Conservation (phyloP, 2,329 filamentous ascomycete species). For the Paramyrothecium sp. region DNA sequence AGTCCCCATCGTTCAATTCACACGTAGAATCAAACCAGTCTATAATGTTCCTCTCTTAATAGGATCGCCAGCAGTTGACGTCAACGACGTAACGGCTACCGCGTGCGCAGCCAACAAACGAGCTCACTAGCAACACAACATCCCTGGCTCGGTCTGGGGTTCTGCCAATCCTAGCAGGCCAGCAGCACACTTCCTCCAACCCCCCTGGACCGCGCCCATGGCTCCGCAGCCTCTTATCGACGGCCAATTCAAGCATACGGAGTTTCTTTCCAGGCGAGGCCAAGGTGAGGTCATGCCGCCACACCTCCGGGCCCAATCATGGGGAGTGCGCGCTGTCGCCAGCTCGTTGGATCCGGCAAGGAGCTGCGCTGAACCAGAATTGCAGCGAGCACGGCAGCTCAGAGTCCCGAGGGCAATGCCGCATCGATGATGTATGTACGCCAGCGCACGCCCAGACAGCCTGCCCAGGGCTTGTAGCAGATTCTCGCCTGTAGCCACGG, state of each 20-base stretch:
- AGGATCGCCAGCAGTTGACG: background rate
- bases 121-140: background rate
- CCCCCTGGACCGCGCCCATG: too few relatives aligned
- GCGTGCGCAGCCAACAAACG: background rate
- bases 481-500: background rate
- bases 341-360: slow-evolving; percentile 17
- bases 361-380: slow-evolving; percentile 9
- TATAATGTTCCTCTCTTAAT: background rate
- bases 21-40: background rate
- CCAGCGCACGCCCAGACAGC: background rate
- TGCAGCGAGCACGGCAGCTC: too few relatives aligned
- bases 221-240: too few relatives aligned
- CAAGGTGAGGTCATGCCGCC: slow-evolving; percentile 23
- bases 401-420: background rate
- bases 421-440: background rate
- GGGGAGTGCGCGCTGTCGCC: slow-evolving; percentile 6
- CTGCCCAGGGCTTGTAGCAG: background rate
- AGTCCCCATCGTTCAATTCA: too few relatives aligned
- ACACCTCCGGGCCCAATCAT: slow-evolving; percentile 18
- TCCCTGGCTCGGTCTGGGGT: background rate
- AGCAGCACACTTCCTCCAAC: too few relatives aligned
- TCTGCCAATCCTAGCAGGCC: background rate
- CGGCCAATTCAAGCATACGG: background rate
- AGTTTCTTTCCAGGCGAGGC: background rate
- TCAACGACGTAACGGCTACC: background rate